Percentiles rank a stretch among this genome's conserved stretches.
Conservation (phyloP, 2,329 filamentous ascomycete genomes). For the Tetracladium maxilliforme region DNA sequence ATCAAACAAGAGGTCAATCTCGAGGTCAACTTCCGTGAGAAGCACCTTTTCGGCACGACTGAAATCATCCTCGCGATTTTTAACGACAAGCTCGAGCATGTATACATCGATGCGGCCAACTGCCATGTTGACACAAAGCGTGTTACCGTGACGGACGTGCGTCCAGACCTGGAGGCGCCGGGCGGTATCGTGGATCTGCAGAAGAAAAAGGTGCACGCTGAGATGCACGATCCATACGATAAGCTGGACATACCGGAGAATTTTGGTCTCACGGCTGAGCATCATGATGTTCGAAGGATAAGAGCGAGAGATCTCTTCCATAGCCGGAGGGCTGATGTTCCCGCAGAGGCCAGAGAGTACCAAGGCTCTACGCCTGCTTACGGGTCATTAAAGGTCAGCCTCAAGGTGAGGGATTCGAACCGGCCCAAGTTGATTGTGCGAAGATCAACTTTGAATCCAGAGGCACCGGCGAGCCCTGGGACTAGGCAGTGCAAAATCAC, state of each 20-base stretch:
- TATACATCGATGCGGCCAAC: conserved; percentile 47
- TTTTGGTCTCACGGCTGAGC: conserved; percentile 51
- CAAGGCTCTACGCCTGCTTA: conserved; percentile 40
- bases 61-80: conserved; percentile 64
- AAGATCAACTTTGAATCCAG: conserved; percentile 12
- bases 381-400: conserved; percentile 28
- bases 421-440: conserved; percentile 10
- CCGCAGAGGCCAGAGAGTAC: conserved; percentile 37
- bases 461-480: conserved; percentile 12
- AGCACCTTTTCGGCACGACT: conserved; percentile 61
- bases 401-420: conserved; percentile 20
- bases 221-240: conserved; percentile 65
- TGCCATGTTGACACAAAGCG: conserved; percentile 39
- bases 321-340: conserved; percentile 34
- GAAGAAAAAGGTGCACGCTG: conserved; percentile 23
- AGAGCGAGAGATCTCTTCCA: conserved; percentile 39
- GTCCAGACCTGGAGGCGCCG: conserved; percentile 38
- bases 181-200: conserved; percentile 39
- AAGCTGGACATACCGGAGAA: conserved; percentile 43
- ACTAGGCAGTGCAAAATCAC: too few relatives aligned
- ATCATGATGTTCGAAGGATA: conserved; percentile 62
- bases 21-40: conserved; percentile 72
- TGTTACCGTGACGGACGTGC: conserved; percentile 40
- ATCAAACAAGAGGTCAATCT: conserved; percentile 79
- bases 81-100: conserved; percentile 38